phyloP scores from a whole-genome alignment of 306 rosid genomes.

The Rosa lucieae region DNA sequence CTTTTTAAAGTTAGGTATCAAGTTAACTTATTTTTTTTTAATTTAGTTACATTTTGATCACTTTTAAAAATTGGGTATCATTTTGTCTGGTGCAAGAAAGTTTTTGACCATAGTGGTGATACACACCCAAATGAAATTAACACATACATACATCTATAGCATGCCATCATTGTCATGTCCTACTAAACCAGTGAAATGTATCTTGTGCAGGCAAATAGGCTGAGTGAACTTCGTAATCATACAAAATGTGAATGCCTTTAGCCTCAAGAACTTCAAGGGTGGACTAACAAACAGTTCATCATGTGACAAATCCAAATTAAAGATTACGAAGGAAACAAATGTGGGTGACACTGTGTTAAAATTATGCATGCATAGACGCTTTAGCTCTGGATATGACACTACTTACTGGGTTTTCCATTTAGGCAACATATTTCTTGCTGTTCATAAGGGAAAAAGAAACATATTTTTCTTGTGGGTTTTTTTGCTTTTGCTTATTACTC shows the following conservation, averaged over 20 bases:
- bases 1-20: too few species aligned
- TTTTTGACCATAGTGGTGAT: too few species aligned
- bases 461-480: not conserved
- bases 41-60: too few species aligned
- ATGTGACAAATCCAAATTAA: slow-evolving; percentile 15
- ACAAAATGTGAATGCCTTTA: not conserved
- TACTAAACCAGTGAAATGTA: not conserved
- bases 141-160: too few species aligned
- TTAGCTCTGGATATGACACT: not conserved
- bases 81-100: too few species aligned
- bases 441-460: not conserved
- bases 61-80: too few species aligned
- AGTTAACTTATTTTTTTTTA: too few species aligned
- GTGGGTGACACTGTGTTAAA: slow-evolving; percentile 22
- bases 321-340: not conserved
- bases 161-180: not conserved
- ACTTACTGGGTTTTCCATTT: not conserved
- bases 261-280: slow-evolving; percentile 8
- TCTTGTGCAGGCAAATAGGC: not conserved
- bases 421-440: not conserved
- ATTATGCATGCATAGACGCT: not conserved
- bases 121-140: too few species aligned
- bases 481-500: not conserved
- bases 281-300: slow-evolving; percentile 29
- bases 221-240: not conserved